Percentiles rank a stretch among this genome's conserved stretches.
Conservation (phyloP, 2,329 filamentous ascomycete species). For the Curvularia spicifera region DNA sequence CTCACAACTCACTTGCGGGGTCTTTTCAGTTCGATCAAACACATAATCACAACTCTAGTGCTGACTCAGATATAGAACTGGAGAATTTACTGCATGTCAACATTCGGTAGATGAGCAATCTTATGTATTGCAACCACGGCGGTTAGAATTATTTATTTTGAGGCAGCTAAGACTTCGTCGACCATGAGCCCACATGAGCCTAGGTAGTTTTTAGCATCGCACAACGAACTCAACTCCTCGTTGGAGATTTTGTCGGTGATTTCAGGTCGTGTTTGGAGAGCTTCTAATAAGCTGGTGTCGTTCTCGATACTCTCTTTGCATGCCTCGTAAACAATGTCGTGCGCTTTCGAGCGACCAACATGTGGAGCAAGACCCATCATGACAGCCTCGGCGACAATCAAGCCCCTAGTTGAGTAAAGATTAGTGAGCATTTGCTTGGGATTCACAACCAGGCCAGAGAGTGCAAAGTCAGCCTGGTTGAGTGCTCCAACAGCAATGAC, state of each 20-base stretch:
- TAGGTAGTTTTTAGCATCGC: conserved; percentile 61
- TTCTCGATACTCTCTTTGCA: conserved; percentile 59
- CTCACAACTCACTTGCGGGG: conserved; percentile 22
- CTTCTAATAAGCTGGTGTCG: conserved; percentile 53
- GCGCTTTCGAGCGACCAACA: conserved; percentile 60
- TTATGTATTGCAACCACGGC: background rate
- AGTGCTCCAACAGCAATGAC: conserved; percentile 61
- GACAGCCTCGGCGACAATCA: conserved; percentile 66
- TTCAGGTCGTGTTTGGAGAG: conserved; percentile 49
- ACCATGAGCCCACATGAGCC: conserved; percentile 47
- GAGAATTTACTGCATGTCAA: background rate
- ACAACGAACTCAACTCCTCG: conserved; percentile 59
- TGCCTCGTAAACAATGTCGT: conserved; percentile 64
- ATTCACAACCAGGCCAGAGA: conserved; percentile 61
- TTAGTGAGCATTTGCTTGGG: conserved; percentile 58
- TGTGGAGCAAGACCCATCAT: conserved; percentile 65
- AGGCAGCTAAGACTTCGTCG: conserved; percentile 43
- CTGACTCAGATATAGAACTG: conserved; percentile 18
- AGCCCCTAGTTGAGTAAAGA: conserved; percentile 58
- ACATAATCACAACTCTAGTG: conserved; percentile 2
- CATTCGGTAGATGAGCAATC: background rate
- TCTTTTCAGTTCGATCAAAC: conserved; percentile 6
- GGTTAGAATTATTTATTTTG: conserved; percentile 25
- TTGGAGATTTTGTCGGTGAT: conserved; percentile 54
- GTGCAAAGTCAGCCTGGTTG: conserved; percentile 61